phyloP scores from a whole-genome alignment of 352 stramenopile species.

The Globisporangium echinulatum region DNA sequence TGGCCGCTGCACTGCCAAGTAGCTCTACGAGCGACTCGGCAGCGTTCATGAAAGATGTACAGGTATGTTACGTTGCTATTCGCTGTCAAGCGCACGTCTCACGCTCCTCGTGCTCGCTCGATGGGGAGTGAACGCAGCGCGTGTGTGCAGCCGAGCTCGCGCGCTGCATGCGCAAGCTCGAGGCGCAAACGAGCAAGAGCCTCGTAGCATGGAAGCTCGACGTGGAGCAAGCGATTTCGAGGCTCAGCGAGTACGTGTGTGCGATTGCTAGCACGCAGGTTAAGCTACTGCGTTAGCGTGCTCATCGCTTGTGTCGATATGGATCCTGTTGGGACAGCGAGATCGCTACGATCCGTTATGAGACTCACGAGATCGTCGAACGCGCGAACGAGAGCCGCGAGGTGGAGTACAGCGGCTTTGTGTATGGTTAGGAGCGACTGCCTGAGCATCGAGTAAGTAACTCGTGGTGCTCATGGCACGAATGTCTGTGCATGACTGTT shows the following conservation, averaged over 20 bases:
- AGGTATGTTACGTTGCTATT: not conserved
- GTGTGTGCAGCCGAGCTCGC: conserved; percentile 15
- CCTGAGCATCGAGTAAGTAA: not conserved
- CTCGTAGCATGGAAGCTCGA: conserved; percentile 4
- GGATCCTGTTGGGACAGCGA: not conserved
- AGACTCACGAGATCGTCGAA: conserved; percentile 5
- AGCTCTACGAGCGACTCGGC: not conserved
- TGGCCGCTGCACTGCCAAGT: too few relatives aligned
- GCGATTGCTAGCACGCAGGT: not conserved
- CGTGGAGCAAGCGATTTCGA: not conserved
- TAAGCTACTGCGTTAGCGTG: not conserved
- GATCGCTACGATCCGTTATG: conserved; percentile 5
- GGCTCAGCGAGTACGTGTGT: conserved; percentile 1
- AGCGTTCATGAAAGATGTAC: conserved; percentile 11
- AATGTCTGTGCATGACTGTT: not conserved
- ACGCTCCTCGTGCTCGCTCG: not conserved
- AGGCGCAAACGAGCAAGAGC: conserved; percentile 4
- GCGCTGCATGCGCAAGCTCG: conserved; percentile 10
- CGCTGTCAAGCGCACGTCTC: not conserved
- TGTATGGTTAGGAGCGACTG: not conserved
- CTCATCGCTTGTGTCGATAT: not conserved
- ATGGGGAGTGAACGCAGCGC: not conserved
- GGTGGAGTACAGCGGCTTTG: not conserved
- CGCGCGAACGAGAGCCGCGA: not conserved
- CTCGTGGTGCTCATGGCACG: not conserved